phyloP scores from a whole-genome alignment of 371 early-diverging fungal species.

The Lichtheimia ornata region DNA sequence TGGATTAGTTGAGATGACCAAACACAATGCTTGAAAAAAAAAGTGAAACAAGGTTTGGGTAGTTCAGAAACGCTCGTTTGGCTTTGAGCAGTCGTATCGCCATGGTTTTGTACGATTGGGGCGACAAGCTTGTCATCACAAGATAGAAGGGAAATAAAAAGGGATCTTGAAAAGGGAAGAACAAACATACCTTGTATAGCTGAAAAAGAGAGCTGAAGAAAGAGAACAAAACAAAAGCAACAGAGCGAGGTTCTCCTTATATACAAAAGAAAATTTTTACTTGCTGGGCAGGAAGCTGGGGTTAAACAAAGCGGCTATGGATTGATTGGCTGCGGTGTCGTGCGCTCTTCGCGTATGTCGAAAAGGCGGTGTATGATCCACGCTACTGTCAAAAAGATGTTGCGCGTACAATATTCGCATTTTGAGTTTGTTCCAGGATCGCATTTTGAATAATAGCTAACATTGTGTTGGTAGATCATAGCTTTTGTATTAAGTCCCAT shows the following conservation, averaged over 20 bases:
- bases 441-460: too few species aligned
- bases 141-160: neutral
- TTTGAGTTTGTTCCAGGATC: too few species aligned
- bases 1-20: neutral
- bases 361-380: too few species aligned
- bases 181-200: neutral
- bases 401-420: too few species aligned
- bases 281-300: too few species aligned
- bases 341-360: too few species aligned
- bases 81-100: conserved; percentile 3
- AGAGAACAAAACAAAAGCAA: neutral
- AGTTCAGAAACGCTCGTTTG: conserved; percentile 1
- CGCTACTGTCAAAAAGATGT: too few species aligned
- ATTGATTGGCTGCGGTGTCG: too few species aligned
- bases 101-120: conserved; percentile 4
- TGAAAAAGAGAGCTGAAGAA: neutral
- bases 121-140: conserved; percentile 1
- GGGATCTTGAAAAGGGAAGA: neutral
- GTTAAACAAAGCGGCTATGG: too few species aligned
- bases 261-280: neutral
- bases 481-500: too few species aligned
- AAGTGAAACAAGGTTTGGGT: neutral
- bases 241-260: neutral
- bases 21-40: neutral
- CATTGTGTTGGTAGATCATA: too few species aligned